Evolutionary conservation across 768 basidiomycete genomes (phyloP).

Genomic region (Tulasnella sp.): DNA sequence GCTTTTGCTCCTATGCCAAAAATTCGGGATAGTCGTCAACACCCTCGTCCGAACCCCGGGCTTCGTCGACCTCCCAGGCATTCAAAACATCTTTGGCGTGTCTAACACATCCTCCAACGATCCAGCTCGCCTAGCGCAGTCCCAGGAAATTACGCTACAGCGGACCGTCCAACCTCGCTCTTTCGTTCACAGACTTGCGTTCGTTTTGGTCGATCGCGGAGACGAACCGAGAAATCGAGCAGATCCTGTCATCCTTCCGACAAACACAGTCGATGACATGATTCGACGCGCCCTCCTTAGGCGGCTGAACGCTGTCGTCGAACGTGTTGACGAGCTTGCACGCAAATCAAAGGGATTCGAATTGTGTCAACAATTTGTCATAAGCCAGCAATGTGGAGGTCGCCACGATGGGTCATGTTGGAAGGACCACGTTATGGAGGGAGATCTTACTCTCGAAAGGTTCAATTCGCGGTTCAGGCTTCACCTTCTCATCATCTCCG

Average conservation of each 20-base stretch:
- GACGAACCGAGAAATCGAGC: not conserved
- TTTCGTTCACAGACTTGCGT: not conserved
- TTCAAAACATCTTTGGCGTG: not conserved
- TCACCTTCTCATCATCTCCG: not conserved
- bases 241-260: not conserved
- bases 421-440: not conserved
- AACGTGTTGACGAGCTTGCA: not conserved
- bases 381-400: not conserved
- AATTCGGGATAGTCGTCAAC: not conserved
- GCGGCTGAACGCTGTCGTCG: not conserved
- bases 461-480: not conserved
- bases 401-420: not conserved
- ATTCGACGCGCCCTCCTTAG: not conserved
- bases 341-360: not conserved
- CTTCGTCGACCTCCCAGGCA: not conserved
- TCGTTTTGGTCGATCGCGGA: too few species aligned
- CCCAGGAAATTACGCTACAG: not conserved
- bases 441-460: not conserved
- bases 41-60: not conserved
- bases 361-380: not conserved
- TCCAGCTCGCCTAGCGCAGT: not conserved
- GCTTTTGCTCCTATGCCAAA: not conserved
- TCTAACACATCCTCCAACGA: not conserved
- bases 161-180: not conserved
- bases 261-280: not conserved